phyloP scores from a whole-genome alignment of 345 rosid species.

The Eutrema heterophyllum region DNA sequence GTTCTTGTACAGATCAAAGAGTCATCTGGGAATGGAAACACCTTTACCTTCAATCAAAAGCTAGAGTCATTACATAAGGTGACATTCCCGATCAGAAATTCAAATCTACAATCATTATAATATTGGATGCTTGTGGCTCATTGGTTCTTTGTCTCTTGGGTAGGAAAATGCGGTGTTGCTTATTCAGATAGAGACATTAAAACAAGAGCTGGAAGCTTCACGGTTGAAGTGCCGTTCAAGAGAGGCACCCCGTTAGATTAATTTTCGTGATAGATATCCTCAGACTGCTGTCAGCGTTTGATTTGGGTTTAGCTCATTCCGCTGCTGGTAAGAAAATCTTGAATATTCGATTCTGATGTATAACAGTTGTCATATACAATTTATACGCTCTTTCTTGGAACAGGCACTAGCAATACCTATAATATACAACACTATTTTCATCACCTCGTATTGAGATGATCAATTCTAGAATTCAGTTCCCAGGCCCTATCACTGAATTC shows the following conservation, averaged over 20 bases:
- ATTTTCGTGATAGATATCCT: background rate
- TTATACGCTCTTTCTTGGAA: background rate
- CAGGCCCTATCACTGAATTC: background rate
- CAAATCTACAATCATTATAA: background rate
- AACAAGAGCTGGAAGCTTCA: constrained; percentile 41
- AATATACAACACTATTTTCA: background rate
- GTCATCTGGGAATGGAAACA: constrained; percentile 32
- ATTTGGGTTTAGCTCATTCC: background rate
- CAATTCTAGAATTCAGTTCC: background rate
- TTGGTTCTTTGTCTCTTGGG: constrained; percentile 10
- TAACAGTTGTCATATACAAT: background rate
- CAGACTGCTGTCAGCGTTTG: background rate
- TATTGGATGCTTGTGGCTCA: background rate
- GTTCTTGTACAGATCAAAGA: constrained; percentile 48
- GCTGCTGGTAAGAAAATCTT: constrained; percentile 11
- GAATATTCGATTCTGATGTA: background rate
- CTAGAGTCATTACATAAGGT: constrained; percentile 60
- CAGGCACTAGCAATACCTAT: background rate
- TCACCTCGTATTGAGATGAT: background rate
- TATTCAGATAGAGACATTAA: constrained; percentile 40
- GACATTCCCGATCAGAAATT: background rate
- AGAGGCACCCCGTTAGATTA: constrained; percentile 3
- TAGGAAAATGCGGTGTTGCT: constrained; percentile 61
- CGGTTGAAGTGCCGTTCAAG: constrained; percentile 42
- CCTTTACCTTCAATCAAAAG: constrained; percentile 31